Conservation (phyloP, 1,284 basidiomycete genomes). For the Amylostereum areolatum region DNA sequence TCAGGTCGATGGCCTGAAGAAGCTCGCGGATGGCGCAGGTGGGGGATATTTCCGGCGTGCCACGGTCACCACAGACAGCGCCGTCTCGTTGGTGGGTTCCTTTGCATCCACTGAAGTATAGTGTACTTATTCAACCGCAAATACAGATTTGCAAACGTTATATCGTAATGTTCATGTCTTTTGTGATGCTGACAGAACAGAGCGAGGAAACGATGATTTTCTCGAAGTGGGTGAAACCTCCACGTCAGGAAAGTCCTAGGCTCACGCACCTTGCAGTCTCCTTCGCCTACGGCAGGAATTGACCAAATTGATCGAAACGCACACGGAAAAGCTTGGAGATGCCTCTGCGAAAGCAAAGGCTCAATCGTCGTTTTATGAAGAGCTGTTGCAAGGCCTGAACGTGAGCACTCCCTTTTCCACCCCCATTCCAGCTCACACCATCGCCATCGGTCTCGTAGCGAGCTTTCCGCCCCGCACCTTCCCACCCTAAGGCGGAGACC, state of each 20-base stretch:
- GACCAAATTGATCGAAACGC: conserved; percentile 69
- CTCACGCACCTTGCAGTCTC: conserved; percentile 43
- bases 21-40: conserved; percentile 64
- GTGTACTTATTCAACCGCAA: neutral
- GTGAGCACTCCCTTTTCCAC: conserved; percentile 36
- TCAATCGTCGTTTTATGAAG: conserved; percentile 70
- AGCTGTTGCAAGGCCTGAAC: conserved; percentile 71
- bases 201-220: conserved; percentile 94
- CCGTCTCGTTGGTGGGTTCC: conserved; percentile 47
- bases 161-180: conserved; percentile 71
- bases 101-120: neutral
- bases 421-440: neutral
- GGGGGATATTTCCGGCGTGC: conserved; percentile 63
- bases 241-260: neutral
- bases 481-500: conserved; percentile 49
- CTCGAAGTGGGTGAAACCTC: conserved; percentile 59
- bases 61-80: conserved; percentile 60
- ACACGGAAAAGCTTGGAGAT: conserved; percentile 66
- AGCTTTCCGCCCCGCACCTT: conserved; percentile 31
- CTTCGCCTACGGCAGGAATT: conserved; percentile 83
- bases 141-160: conserved; percentile 62
- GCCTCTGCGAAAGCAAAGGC: conserved; percentile 59
- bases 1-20: conserved; percentile 76
- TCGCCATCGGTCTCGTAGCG: conserved; percentile 4
- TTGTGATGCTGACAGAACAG: conserved; percentile 74